Evolutionary conservation across 495 filamentous ascomycete genomes (phyloP).

Genomic region (Emericellopsis terricola): DNA sequence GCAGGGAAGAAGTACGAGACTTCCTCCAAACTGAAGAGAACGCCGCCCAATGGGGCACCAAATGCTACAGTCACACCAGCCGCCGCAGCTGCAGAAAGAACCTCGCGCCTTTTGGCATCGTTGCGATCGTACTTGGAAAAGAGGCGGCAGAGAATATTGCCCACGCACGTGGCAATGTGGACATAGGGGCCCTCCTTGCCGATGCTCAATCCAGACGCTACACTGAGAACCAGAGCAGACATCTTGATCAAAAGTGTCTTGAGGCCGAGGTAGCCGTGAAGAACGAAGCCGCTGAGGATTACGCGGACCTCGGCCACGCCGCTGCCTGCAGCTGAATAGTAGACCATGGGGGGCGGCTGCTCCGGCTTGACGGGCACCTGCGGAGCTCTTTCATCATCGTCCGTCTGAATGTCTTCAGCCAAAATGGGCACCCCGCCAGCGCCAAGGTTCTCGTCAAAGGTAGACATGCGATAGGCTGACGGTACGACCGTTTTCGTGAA

Average conservation of each 20-base stretch:
- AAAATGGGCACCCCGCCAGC: conserved; percentile 22
- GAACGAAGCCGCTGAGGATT: conserved; percentile 89
- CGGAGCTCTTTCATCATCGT: conserved; percentile 20
- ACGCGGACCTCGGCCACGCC: conserved; percentile 96
- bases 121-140: conserved; percentile 90
- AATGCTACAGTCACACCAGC: conserved; percentile 92
- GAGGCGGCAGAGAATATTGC: conserved; percentile 84
- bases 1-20: conserved; percentile 94
- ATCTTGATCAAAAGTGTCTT: conserved; percentile 83
- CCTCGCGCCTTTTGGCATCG: conserved; percentile 74
- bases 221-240: conserved; percentile 64
- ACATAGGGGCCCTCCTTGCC: conserved; percentile 97
- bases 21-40: conserved; percentile 88
- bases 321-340: conserved; percentile 90
- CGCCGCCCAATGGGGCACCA: conserved; percentile 81
- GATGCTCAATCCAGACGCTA: conserved; percentile 80
- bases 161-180: conserved; percentile 89
- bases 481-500: conserved; percentile 83
- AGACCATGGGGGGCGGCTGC: conserved; percentile 53
- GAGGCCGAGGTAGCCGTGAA: conserved; percentile 86
- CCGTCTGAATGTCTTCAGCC: conserved; percentile 18
- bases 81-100: conserved; percentile 80
- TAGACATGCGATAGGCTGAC: conserved; percentile 67
- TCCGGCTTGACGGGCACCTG: conserved; percentile 7
- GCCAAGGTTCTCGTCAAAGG: conserved; percentile 60